Evolutionary conservation across 208 protist species (phyloP), one percentile per base, ranked within the genome.

Genomic region (Acanthamoeba triangularis): DNA sequence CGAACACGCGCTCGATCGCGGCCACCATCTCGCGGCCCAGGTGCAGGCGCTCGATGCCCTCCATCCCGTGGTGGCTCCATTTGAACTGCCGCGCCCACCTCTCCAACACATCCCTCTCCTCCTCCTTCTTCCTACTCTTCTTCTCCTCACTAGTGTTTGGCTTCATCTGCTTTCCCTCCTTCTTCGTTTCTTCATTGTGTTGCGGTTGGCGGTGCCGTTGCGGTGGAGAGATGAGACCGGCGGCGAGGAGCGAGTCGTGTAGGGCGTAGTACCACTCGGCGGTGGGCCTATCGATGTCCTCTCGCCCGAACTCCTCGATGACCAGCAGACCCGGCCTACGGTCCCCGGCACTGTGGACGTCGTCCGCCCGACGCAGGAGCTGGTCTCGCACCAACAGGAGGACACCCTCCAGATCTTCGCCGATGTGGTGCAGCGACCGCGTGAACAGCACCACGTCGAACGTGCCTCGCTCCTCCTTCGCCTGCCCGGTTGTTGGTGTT

Each of bases 181-280:
- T n/a, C 30, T 35, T 20, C 52, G 8, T 30, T 4, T 44, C 14
- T 25, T 65, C 28, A 28, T 25, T 10, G 52, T 54, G 20, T 84
- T 18, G 23, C 10, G 41, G 44, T 16, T 47, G 35, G 10, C 41
- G 35, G 30, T 44, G 80, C 13, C 80, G 49, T 5, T 56, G 25
- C 3, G 52, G 44, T 14, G 49, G 80, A 1, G 25, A 23, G 25
- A 90, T 63, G 33, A 44, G 18, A 1, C 80, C 80, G 30, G 80
- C 80, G 7, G 80, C 80, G n/a, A 65, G 30, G 0, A 90, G 80
- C 8, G 80, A 65, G 80, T 90, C 80, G 52, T 90, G 80, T 1
- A 90, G 52, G 23, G 80, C 28, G 80, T 90, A 90, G 52, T 90
- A 90, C 80, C 80, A 90, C 52, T 90, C 49, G 44, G 80, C 80